Base-by-base conservation (phyloP, 768 basidiomycete species). In the Strobilomyces echinocephalus region DNA sequence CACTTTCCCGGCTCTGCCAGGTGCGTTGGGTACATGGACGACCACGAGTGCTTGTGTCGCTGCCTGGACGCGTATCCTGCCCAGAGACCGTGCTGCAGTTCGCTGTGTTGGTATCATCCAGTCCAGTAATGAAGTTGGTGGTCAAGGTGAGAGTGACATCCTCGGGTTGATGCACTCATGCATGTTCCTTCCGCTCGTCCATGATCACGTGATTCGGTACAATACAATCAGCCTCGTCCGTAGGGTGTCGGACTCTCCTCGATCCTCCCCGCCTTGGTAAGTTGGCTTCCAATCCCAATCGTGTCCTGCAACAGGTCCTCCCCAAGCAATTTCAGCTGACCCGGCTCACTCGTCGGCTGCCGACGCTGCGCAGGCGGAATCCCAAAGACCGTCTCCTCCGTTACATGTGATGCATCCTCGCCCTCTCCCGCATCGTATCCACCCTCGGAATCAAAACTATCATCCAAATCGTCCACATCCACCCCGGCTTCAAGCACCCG, bases 301-400 rank as follows among this genome's bases (percentile, higher is more conserved):
- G 84, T 85, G 60, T 87, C 82, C 53, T 85, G 75, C 50, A 86
- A 63, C 50, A 86, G 60, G 51, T 83, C 79, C 49, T 80, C 78
- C 0, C 86, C 85, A n/a, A 80, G 70, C 77, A 88, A 75, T 62
- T 74, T 73, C 56, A 87, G 58, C 46, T 74, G 66, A 15, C 64
- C 60, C 33, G 35, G 67, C 50, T 51, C 61, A 55, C 47, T 64
- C 40, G 52, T 46, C 35, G 64, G 65, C 54, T 68, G 64, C 44
- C 39, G 26, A 33, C 81, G 72, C 55, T 78, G 77, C 34, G 74
- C 79, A 38, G 82, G 83, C 9, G 78, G 77, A 11, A 82, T 79
- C 15, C 88, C 88, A 69, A 90, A 89, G 50, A 89, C 69, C 12
- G 88, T 88, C 67, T 88, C 85, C 61, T 84, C 82, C 46, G 76